A percentile compares a stretch with the other conserved stretches of the same genome.
Conservation (phyloP, 2,329 filamentous ascomycete genomes). For the Alternaria viburni region DNA sequence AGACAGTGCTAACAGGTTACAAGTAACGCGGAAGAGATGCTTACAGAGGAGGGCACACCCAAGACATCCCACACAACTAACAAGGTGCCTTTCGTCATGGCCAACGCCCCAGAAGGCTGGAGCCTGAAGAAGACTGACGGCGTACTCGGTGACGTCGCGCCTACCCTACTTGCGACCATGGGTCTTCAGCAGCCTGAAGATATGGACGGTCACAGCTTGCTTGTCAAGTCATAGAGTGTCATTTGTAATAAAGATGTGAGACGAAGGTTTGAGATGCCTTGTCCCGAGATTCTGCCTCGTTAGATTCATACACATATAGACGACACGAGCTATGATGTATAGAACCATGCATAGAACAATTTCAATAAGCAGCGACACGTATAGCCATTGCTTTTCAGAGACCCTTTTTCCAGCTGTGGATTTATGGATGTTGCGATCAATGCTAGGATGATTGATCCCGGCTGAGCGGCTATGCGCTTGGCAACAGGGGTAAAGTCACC, state of each 20-base stretch:
- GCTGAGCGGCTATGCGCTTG: slow-evolving; percentile 4
- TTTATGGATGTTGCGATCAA: background rate
- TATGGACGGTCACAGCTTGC: slow-evolving; percentile 86
- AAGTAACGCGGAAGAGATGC: slow-evolving; percentile 97
- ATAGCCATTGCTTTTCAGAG: background rate
- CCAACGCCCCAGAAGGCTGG: slow-evolving; percentile 91
- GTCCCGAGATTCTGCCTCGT: background rate
- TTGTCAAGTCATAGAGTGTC: slow-evolving; percentile 69
- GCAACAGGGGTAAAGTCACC: slow-evolving; percentile 6
- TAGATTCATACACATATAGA: background rate
- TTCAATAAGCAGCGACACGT: background rate
- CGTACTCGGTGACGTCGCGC: slow-evolving; percentile 96
- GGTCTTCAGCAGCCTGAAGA: slow-evolving; percentile 87
- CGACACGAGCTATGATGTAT: background rate
- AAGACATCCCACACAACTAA: slow-evolving; percentile 99
- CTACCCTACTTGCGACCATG: slow-evolving; percentile 91
- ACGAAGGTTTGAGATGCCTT: background rate
- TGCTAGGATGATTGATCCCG: background rate
- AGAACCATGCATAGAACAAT: background rate
- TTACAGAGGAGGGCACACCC: slow-evolving; percentile 91
- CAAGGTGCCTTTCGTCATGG: slow-evolving; percentile 98
- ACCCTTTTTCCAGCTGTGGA: background rate
- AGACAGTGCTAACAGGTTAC: slow-evolving; percentile 25
- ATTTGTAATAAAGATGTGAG: background rate
- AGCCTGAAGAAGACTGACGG: slow-evolving; percentile 82